Evolutionary conservation across 1,284 basidiomycete genomes (phyloP).

Genomic region (Stygiomarasmius scandens): DNA sequence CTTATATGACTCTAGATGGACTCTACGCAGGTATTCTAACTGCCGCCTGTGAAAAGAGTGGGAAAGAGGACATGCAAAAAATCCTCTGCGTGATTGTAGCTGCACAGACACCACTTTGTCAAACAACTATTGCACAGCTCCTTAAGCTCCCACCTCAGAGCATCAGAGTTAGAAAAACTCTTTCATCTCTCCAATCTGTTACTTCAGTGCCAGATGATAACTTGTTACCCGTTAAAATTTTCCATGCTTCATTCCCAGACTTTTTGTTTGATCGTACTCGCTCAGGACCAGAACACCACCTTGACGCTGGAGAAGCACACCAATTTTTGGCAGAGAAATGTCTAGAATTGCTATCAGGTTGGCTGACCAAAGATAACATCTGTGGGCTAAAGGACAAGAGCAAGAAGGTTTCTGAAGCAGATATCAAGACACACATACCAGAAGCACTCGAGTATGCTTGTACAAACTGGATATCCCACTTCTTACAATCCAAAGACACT

Average conservation of each 20-base stretch:
- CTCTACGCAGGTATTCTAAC: background rate
- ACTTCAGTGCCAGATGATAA: background rate
- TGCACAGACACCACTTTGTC: background rate
- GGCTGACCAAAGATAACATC: too few relatives aligned
- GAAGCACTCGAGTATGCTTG: background rate
- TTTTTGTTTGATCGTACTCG: slow-evolving; percentile 11
- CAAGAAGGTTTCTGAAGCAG: background rate
- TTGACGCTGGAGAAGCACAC: background rate
- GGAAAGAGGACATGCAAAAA: background rate
- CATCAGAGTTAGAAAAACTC: background rate
- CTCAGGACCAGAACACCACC: background rate
- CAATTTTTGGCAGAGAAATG: background rate
- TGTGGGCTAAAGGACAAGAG: background rate
- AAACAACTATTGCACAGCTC: background rate
- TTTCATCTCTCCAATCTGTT: background rate
- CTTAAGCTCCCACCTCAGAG: background rate
- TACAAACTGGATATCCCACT: background rate
- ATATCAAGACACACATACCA: background rate
- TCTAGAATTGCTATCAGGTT: background rate
- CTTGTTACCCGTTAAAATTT: slow-evolving; percentile 13
- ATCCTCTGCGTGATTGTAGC: background rate
- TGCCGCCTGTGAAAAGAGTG: background rate
- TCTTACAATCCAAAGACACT: background rate
- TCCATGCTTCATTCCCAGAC: slow-evolving; percentile 27
- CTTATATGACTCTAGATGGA: slow-evolving; percentile 9